Conservation (phyloP, 1,284 basidiomycete species). For the Hemileccinum hortonii region DNA sequence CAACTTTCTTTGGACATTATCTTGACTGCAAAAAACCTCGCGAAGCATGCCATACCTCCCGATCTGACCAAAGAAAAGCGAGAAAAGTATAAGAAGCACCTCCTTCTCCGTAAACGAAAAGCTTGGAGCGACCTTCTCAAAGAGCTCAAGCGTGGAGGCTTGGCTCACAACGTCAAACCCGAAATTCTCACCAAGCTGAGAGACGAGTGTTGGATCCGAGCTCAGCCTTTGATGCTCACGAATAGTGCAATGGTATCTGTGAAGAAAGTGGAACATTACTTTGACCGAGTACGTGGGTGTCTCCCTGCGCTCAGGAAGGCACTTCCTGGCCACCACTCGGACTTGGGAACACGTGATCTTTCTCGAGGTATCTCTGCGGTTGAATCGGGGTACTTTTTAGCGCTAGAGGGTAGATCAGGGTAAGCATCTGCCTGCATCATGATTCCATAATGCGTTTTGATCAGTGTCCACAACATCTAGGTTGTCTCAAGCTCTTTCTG, state of each 20-base stretch:
- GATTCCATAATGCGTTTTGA: not conserved
- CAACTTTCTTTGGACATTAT: constrained; percentile 78
- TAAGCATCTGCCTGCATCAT: constrained; percentile 25
- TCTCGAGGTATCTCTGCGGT: constrained; percentile 77
- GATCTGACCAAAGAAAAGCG: constrained; percentile 57
- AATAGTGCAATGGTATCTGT: constrained; percentile 20
- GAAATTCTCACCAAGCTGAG: constrained; percentile 67
- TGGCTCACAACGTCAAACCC: constrained; percentile 72
- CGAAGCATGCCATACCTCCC: constrained; percentile 50
- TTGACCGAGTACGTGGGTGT: constrained; percentile 65
- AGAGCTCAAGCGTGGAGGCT: constrained; percentile 81
- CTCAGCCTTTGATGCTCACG: constrained; percentile 50
- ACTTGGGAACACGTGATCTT: constrained; percentile 84
- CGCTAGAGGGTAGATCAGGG: constrained; percentile 52
- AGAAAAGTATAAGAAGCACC: constrained; percentile 73
- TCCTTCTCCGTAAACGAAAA: constrained; percentile 83
- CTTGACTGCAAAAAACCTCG: constrained; percentile 62
- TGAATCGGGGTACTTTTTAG: constrained; percentile 74
- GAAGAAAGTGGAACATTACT: constrained; percentile 64
- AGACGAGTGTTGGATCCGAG: constrained; percentile 65
- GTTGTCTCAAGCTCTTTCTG: constrained; percentile 34
- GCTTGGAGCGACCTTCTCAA: constrained; percentile 92
- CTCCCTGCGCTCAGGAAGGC: constrained; percentile 70
- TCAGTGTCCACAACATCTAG: constrained; percentile 27
- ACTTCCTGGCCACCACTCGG: constrained; percentile 73